A percentile compares a stretch with the other conserved stretches of the same genome.
These are phyloP conservation scores for Phytophthora vignae DNA, from an alignment of 352 stramenopile genomes.

Conservation along the genomic window DNA sequence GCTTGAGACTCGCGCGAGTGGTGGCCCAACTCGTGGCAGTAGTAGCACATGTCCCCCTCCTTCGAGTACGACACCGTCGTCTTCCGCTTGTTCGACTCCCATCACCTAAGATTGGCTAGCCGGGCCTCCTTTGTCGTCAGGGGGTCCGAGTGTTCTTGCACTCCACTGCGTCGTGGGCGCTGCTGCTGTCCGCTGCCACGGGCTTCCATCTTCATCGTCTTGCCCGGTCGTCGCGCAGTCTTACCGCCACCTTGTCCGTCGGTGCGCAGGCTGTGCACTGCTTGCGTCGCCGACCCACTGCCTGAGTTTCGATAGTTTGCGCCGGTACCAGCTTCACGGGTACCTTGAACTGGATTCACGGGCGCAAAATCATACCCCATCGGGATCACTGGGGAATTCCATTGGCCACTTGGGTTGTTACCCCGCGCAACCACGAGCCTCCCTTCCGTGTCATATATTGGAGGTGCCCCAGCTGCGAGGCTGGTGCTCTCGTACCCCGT, in stretches of 20 bases:
- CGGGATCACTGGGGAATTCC: neutral
- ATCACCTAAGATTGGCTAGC: neutral
- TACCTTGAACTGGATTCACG: too few relatives aligned
- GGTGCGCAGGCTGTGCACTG: too few relatives aligned
- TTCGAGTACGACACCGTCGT: neutral
- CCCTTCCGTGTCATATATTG: conserved; percentile 5
- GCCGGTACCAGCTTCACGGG: too few relatives aligned
- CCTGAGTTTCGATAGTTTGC: neutral
- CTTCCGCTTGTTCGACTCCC: neutral
- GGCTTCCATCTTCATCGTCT: neutral
- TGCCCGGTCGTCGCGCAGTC: neutral
- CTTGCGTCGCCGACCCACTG: neutral
- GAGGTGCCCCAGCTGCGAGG: neutral
- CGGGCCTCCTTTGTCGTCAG: neutral
- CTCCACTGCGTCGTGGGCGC: too few relatives aligned
- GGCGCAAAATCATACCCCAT: too few relatives aligned
- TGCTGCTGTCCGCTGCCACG: neutral
- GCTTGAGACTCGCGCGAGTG: neutral
- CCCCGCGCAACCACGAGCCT: neutral
- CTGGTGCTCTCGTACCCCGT: neutral
- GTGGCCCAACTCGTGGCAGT: neutral
- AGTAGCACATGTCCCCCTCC: neutral
- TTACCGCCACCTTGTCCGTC: neutral
- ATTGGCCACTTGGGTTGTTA: neutral
- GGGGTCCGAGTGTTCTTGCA: neutral